phyloP scores from a whole-genome alignment of 768 basidiomycete species.

The Amanita fuliginea region DNA sequence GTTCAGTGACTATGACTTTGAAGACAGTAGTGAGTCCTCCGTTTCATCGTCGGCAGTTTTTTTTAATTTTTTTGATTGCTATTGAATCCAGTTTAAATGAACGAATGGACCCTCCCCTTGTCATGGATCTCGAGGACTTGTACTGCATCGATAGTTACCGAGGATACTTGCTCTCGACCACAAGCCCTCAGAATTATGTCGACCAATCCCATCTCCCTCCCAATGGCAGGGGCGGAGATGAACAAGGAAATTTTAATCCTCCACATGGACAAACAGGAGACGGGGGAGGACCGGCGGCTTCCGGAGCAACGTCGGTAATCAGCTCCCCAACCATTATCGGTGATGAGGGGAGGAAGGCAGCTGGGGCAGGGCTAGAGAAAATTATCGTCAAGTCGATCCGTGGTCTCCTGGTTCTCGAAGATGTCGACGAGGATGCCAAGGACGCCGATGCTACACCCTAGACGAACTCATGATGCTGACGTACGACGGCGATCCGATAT shows the following conservation, averaged over 20 bases:
- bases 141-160: not conserved
- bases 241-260: slow-evolving; percentile 1
- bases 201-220: not conserved
- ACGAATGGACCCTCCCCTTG: not conserved
- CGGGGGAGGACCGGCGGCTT: not conserved
- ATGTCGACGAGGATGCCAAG: slow-evolving; percentile 10
- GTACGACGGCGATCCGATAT: slow-evolving; percentile 3
- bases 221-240: slow-evolving; percentile 1
- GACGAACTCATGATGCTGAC: slow-evolving; percentile 10
- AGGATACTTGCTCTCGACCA: slow-evolving; percentile 1
- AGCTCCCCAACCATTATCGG: not conserved
- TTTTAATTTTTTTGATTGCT: not conserved
- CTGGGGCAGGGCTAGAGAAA: not conserved
- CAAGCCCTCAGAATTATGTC: not conserved
- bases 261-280: slow-evolving; percentile 1
- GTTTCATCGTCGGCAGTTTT: no score
- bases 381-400: not conserved
- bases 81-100: slow-evolving; percentile 2
- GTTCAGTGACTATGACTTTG: not conserved
- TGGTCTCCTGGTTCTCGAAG: slow-evolving; percentile 7
- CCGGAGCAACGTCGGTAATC: not conserved
- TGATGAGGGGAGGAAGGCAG: not conserved
- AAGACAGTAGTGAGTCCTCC: not conserved
- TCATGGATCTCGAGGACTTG: no score
- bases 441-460: slow-evolving; percentile 9